Conservation (phyloP, 2,329 filamentous ascomycete genomes). For the Pseudogymnoascus sp. region DNA sequence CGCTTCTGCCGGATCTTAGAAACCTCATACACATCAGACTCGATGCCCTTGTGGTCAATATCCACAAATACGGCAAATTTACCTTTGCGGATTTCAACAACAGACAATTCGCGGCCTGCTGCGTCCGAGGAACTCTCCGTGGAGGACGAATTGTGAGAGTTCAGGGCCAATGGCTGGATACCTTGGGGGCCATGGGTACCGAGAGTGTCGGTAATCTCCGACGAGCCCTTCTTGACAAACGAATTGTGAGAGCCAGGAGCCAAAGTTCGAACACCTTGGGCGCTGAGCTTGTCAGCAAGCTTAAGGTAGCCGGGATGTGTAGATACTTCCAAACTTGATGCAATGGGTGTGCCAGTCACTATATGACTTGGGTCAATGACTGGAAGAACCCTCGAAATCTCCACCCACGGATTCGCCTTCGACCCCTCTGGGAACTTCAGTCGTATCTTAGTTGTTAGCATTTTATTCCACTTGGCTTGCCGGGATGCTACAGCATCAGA, state of each 20-base stretch:
- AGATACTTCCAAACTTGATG: constrained; percentile 6
- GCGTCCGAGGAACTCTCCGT: neutral
- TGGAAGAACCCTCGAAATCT: constrained; percentile 6
- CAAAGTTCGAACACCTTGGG: neutral
- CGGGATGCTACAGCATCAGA: neutral
- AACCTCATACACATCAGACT: constrained; percentile 1
- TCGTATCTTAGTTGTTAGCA: constrained; percentile 4
- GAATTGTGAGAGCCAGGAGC: neutral
- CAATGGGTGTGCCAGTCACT: neutral
- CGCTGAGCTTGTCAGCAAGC: neutral
- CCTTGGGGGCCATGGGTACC: neutral
- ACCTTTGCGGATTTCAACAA: constrained; percentile 1
- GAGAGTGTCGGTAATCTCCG: neutral
- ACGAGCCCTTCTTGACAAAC: neutral
- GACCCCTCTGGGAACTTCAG: constrained; percentile 4
- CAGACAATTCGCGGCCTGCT: neutral
- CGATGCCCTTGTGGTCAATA: neutral
- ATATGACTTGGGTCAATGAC: neutral
- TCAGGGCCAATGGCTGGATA: neutral
- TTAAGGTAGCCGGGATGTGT: neutral
- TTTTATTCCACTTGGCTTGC: constrained; percentile 9
- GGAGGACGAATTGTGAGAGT: neutral
- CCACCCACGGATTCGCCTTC: neutral
- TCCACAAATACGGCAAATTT: constrained; percentile 2
- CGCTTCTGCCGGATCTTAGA: constrained; percentile 10